Conservation (phyloP, 345 rosid genomes). For the Bruguiera parviflora region DNA sequence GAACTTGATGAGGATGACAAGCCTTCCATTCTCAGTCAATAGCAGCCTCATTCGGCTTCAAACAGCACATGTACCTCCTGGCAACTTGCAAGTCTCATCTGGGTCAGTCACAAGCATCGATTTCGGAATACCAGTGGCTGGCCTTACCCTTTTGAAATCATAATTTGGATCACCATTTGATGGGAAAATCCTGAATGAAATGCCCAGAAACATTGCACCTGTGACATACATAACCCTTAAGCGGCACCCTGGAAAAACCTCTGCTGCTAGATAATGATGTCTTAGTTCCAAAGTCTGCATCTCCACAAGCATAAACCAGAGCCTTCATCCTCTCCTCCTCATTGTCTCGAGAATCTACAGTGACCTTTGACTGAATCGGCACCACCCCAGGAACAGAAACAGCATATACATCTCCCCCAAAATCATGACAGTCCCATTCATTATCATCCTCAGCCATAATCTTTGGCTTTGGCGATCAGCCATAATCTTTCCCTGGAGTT, state of each 20-base stretch:
- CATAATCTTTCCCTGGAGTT: too few relatives aligned
- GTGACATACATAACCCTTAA: constrained; percentile 89
- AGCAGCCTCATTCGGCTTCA: constrained; percentile 97
- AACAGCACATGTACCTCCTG: constrained; percentile 92
- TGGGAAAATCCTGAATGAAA: constrained; percentile 97
- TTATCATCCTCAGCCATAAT: constrained; percentile 40
- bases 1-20: constrained; percentile 37
- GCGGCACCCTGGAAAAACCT: constrained; percentile 93
- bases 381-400: constrained; percentile 58
- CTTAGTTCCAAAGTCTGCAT: constrained; percentile 62
- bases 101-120: constrained; percentile 95
- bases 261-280: constrained; percentile 40
- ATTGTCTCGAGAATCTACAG: constrained; percentile 21
- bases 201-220: constrained; percentile 96
- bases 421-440: constrained; percentile 75
- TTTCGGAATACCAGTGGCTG: constrained; percentile 96
- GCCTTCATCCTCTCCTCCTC: constrained; percentile 93
- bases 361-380: constrained; percentile 52
- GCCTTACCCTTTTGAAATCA: constrained; percentile 87
- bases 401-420: constrained; percentile 83
- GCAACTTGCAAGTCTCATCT: constrained; percentile 92
- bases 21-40: constrained; percentile 95
- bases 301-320: constrained; percentile 78
- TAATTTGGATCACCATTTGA: constrained; percentile 94
- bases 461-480: too few relatives aligned